Conservation (phyloP, 768 basidiomycete species). For the Kwoniella heveanensis region DNA sequence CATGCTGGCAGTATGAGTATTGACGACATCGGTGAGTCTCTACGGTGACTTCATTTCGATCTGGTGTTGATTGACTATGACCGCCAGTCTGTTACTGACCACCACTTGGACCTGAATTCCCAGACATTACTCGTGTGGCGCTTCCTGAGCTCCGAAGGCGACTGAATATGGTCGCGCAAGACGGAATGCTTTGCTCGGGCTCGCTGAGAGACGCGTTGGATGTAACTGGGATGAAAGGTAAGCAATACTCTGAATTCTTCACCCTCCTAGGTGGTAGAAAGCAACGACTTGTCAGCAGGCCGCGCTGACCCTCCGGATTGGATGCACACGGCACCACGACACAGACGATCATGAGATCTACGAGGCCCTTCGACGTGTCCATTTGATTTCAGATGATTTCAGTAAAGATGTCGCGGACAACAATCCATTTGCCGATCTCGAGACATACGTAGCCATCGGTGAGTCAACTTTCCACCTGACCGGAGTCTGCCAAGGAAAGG, state of each 20-base stretch:
- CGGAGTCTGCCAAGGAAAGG: no score
- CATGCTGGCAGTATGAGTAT: constrained; percentile 43
- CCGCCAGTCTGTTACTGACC: no score
- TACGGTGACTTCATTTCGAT: no score
- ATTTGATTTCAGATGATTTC: constrained; percentile 35
- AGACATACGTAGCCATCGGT: constrained; percentile 51
- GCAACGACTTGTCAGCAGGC: no score
- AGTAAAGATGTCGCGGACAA: constrained; percentile 17
- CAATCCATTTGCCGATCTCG: constrained; percentile 48
- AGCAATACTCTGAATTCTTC: no score
- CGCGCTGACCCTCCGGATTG: no score
- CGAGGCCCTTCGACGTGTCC: constrained; percentile 48
- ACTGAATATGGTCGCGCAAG: constrained; percentile 55
- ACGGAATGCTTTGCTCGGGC: constrained; percentile 51
- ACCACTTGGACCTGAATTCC: no score
- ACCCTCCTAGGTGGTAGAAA: no score
- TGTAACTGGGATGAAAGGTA: constrained; percentile 40
- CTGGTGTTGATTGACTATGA: no score
- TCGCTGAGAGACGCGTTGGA: constrained; percentile 54
- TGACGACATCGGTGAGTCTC: constrained; percentile 48
- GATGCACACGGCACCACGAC: no score
- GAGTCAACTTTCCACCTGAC: constrained; percentile 4
- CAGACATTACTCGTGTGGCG: constrained; percentile 38
- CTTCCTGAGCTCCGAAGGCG: constrained; percentile 46
- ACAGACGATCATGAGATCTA: constrained; percentile 50